Base-by-base conservation (phyloP, 2,329 filamentous ascomycete species). In the Hypoxylon sp. region DNA sequence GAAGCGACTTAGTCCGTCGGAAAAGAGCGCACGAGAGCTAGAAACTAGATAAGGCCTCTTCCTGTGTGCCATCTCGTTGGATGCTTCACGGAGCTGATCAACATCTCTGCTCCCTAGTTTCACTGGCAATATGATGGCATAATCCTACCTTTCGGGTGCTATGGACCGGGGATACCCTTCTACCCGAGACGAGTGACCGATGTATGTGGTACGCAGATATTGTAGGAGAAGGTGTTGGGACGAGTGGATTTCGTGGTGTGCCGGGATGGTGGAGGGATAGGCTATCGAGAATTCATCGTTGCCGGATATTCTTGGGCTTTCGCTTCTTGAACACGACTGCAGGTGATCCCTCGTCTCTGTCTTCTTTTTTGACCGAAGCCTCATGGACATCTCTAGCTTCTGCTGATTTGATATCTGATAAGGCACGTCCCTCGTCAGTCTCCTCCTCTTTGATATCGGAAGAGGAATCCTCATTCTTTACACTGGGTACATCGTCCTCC, bases 271-370 rank as follows among this genome's bases (percentile, higher is more conserved):
- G 42, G n/a, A n/a, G n/a, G n/a, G 3, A 18, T 32, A 9, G 9
- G 2, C 20, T 2, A 33, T 30, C 8, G n/a, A 24, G 7, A 46
- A 20, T 44, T 80, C 72, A 89, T 75, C 85, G 89, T 70, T 89
- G 85, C 18, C 88, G 84, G 33, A 89, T 82, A 52, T 84, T 86
- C 80, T 89, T 91, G 12, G 87, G 82, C 74, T 93, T 95, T 56
- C 92, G 83, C 80, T 93, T 94, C 80, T 94, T 95, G 79, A 95
- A 96, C 2, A 93, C 81, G 1, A 93, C 84, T 2, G 85, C 82
- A 9, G 81, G 74, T 2, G 75, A 69, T 8, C 70, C 73, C 20
- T 67, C 38, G 20, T 64, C 68, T 11, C 58, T 46, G 9, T 71
- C 72, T 50, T 81, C 77, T 28, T 73, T 70, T 53, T 80, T 78